phyloP scores from a whole-genome alignment of 805 yeast species.

The Yamadazyma tumulicola region DNA sequence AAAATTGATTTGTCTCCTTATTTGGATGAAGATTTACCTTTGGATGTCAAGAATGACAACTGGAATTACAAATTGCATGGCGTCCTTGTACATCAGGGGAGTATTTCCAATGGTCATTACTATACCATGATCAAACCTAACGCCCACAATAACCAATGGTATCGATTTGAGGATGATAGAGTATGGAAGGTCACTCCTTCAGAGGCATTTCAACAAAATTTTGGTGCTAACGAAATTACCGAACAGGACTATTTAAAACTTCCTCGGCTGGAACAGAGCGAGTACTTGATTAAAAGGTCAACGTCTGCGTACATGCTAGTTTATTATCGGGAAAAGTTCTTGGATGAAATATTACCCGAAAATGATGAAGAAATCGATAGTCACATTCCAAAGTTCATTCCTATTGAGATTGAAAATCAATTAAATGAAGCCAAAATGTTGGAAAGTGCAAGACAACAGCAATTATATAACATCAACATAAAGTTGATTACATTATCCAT shows the following conservation, averaged over 20 bases:
- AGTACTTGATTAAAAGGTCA: constrained; percentile 65
- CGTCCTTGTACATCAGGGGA: constrained; percentile 94
- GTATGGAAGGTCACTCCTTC: constrained; percentile 82
- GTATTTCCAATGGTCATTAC: constrained; percentile 93
- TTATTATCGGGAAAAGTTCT: constrained; percentile 66
- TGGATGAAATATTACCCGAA: constrained; percentile 57
- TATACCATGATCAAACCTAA: constrained; percentile 90
- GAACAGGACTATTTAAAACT: constrained; percentile 47
- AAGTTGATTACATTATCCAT: constrained; percentile 52
- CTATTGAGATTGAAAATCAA: constrained; percentile 63
- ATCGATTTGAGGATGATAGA: constrained; percentile 90
- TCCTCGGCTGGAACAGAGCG: constrained; percentile 59
- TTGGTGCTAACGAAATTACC: constrained; percentile 68
- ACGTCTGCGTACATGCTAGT: constrained; percentile 98
- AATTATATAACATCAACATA: constrained; percentile 42
- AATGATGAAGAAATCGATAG: constrained; percentile 43
- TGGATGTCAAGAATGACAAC: constrained; percentile 45
- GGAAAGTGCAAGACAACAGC: constrained; percentile 64
- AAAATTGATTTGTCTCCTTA: constrained; percentile 76
- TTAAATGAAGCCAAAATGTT: constrained; percentile 52
- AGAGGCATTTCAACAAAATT: constrained; percentile 90
- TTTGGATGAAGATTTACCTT: constrained; percentile 54
- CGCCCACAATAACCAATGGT: constrained; percentile 64
- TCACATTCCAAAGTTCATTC: constrained; percentile 60
- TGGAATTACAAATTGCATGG: constrained; percentile 87